Evolutionary conservation across 257 asterid species (phyloP).

Genomic region (Coffea eugenioides): DNA sequence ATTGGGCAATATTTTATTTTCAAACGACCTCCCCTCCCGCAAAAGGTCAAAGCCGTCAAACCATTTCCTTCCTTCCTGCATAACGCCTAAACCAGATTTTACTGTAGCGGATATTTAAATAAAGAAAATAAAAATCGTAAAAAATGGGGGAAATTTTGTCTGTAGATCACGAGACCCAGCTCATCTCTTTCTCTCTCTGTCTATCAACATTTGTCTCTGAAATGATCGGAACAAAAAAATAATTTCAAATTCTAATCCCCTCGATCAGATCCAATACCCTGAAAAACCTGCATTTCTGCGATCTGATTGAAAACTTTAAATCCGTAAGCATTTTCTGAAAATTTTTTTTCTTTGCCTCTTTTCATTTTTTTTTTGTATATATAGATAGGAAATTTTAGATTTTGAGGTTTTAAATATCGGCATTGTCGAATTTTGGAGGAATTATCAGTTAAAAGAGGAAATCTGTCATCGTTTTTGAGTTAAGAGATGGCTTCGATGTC

Average conservation of each 20-base stretch:
- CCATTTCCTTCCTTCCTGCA: too few species aligned
- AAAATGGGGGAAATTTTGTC: neutral
- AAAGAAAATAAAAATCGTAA: neutral
- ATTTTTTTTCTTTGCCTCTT: too few species aligned
- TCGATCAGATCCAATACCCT: conserved; percentile 18
- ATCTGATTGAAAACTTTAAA: conserved; percentile 17
- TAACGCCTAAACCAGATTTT: too few species aligned
- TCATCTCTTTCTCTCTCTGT: neutral
- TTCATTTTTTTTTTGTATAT: neutral
- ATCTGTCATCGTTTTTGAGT: neutral
- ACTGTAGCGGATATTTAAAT: neutral
- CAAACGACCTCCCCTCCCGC: too few species aligned
- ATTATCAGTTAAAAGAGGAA: neutral
- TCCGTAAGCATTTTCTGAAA: conserved; percentile 1
- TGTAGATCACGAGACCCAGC: conserved; percentile 11
- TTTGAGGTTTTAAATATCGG: conserved; percentile 5
- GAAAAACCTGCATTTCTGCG: conserved; percentile 5
- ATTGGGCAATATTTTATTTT: too few species aligned
- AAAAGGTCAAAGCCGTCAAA: too few species aligned
- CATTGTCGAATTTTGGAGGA: conserved; percentile 20
- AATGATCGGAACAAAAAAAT: conserved; percentile 13
- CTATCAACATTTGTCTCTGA: conserved; percentile 8
- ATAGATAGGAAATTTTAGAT: conserved; percentile 1
- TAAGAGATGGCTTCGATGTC: conserved; percentile 47
- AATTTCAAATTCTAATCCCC: conserved; percentile 3